Evolutionary conservation across 2,329 filamentous ascomycete species (phyloP).

Genomic region (Botrytis porri): DNA sequence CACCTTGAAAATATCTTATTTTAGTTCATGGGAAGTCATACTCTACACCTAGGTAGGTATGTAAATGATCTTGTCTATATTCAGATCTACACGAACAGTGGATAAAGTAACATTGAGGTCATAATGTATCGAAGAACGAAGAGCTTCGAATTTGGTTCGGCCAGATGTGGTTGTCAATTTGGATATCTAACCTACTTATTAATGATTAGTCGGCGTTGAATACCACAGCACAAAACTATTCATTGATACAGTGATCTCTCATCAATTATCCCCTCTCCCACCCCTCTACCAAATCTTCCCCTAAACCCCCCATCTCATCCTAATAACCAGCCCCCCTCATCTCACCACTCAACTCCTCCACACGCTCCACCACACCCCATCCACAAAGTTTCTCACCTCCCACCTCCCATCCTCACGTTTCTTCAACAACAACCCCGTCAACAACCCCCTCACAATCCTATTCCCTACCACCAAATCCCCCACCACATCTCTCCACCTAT

Average conservation of each 20-base stretch:
- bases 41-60: background rate
- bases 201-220: background rate
- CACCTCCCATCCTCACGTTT: background rate
- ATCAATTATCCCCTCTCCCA: background rate
- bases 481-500: background rate
- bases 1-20: background rate
- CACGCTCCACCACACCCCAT: background rate
- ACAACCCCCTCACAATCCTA: background rate
- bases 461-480: background rate
- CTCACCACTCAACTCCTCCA: background rate
- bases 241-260: background rate
- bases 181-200: background rate
- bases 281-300: background rate
- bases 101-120: background rate
- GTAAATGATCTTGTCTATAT: background rate
- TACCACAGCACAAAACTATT: background rate
- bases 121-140: background rate
- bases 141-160: too few relatives aligned
- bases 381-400: background rate
- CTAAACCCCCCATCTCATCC: background rate
- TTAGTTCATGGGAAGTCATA: too few relatives aligned
- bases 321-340: background rate
- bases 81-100: background rate
- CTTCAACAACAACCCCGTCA: background rate
- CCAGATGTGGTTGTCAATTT: background rate